Conservation (phyloP, 2,329 filamentous ascomycete species). For the Zymoseptoria brevis region DNA sequence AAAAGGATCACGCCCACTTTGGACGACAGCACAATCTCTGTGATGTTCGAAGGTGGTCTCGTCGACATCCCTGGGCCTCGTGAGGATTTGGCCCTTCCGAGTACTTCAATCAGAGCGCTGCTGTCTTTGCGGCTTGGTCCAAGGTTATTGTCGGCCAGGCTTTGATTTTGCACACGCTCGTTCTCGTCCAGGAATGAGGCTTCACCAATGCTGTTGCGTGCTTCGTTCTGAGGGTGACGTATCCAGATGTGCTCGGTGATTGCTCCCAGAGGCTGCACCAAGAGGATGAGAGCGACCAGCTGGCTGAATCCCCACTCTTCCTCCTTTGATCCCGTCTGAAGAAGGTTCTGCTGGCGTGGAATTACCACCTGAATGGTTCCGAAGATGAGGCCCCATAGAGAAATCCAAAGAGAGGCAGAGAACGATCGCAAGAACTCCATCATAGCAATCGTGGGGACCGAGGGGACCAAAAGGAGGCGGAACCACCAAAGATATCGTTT, state of each 20-base stretch:
- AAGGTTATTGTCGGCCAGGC: background rate
- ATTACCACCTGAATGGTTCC: conserved; percentile 20
- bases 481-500: conserved; percentile 8
- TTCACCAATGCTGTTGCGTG: background rate
- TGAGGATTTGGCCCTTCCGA: background rate
- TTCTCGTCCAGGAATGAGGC: background rate
- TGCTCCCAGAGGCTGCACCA: conserved; percentile 20
- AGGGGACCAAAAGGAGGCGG: conserved; percentile 7
- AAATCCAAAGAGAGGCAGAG: conserved; percentile 18
- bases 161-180: background rate
- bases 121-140: background rate
- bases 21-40: background rate
- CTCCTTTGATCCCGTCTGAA: conserved; percentile 1
- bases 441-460: conserved; percentile 7
- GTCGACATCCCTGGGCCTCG: background rate
- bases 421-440: conserved; percentile 20
- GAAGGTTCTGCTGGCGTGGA: conserved; percentile 11
- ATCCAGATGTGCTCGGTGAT: conserved; percentile 14
- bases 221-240: background rate
- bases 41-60: background rate
- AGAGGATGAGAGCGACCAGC: conserved; percentile 20
- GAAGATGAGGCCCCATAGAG: conserved; percentile 17
- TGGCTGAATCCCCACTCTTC: conserved; percentile 18
- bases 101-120: background rate
- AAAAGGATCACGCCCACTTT: background rate